A percentile compares a stretch with the other conserved stretches of the same genome.
Conservation (phyloP, 1,284 basidiomycete species). For the Trametes polyzona region DNA sequence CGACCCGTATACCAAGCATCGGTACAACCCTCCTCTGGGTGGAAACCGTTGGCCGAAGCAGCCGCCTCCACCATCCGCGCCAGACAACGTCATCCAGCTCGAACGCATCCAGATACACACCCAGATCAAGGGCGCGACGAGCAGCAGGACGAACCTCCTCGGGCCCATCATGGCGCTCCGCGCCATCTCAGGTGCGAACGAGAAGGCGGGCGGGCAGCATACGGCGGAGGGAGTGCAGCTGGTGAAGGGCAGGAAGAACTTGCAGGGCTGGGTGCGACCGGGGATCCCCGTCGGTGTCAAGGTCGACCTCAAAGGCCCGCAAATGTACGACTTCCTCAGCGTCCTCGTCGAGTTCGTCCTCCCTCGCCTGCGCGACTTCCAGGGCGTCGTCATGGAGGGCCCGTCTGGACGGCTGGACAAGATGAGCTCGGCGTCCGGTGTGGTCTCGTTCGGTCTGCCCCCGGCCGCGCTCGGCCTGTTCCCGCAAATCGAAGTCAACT, state of each 20-base stretch:
- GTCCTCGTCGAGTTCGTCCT: constrained; percentile 93
- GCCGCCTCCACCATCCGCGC: constrained; percentile 62
- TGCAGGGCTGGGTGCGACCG: constrained; percentile 86
- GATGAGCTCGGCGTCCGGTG: constrained; percentile 82
- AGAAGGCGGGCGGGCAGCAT: constrained; percentile 68
- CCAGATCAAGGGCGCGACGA: constrained; percentile 81
- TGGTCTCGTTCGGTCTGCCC: constrained; percentile 88
- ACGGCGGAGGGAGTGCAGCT: constrained; percentile 82
- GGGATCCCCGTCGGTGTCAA: constrained; percentile 88
- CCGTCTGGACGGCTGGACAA: constrained; percentile 63
- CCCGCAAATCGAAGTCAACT: constrained; percentile 93
- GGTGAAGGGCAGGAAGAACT: constrained; percentile 76
- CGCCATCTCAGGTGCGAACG: constrained; percentile 85
- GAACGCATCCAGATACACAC: constrained; percentile 87
- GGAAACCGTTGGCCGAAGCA: constrained; percentile 70
- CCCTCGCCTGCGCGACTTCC: constrained; percentile 90
- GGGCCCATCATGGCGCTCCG: constrained; percentile 87
- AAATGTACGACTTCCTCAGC: constrained; percentile 94
- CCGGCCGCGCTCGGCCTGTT: constrained; percentile 89
- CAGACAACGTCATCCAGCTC: constrained; percentile 74
- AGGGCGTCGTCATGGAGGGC: constrained; percentile 77
- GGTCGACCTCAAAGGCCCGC: constrained; percentile 86
- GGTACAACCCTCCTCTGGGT: constrained; percentile 75
- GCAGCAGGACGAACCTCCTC: constrained; percentile 79
- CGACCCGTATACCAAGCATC: constrained; percentile 80